Base-by-base conservation (phyloP, 768 basidiomycete species). In the Mycena rebaudengoi region DNA sequence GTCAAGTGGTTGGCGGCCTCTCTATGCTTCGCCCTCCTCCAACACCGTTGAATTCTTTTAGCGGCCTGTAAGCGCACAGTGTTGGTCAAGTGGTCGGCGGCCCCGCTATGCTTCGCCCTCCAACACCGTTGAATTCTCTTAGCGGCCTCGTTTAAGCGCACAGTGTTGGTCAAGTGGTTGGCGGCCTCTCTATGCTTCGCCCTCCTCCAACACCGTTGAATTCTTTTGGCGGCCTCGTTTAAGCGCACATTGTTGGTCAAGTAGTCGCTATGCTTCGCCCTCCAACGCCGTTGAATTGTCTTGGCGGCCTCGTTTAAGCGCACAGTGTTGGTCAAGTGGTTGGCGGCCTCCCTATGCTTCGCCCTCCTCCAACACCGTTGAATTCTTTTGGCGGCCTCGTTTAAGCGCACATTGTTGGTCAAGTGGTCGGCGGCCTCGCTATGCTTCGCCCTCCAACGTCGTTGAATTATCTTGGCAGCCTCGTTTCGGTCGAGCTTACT, bases 1-100 rank as follows among this genome's bases (percentile, higher is more conserved):
- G 70, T 78, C 39, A 81, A 56, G 50, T 72, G 75, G 29, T 74
- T 68, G 6, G 66, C 65, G 39, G 69, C 70, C 28, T 72, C 68
- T 21, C 63, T 71, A 26, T 67, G 46, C n/a, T 20, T 50, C 0
- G 33, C 72, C 58, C 79, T n/a, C n/a, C n/a, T 73, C 82, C 82
- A 85, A 10, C 74, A 51, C 14, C 73, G 75, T 60, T 82, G 83
- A 25, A 83, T 83, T 46, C n/a, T n/a, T n/a, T n/a, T n/a, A n/a
- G n/a, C n/a, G n/a, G n/a, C n/a, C n/a, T n/a, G n/a, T n/a, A n/a
- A n/a, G n/a, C n/a, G n/a, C n/a, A n/a, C n/a, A n/a, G 74, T 60
- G 14, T 76, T 50, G 26, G 70, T 78, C 39, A 81, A 56, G 50
- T 72, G 75, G 29, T 74, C 69, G 6, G 66, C 65, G 39, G 69